phyloP scores from a whole-genome alignment of 352 stramenopile species.

The Phytophthora podocarpi region DNA sequence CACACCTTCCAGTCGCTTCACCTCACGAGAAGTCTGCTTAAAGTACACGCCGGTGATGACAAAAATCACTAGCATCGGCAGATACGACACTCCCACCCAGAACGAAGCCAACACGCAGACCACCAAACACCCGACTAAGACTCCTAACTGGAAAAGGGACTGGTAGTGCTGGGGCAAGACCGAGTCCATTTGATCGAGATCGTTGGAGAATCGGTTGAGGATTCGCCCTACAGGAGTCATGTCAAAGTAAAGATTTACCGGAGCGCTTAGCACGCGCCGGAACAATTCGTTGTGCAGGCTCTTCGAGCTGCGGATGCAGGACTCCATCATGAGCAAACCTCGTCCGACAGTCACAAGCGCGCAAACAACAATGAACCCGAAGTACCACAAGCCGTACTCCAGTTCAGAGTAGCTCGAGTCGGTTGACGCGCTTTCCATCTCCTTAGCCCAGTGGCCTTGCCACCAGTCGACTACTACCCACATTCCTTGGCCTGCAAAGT shows the following conservation, averaged over 20 bases:
- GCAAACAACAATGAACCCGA: slow-evolving; percentile 38
- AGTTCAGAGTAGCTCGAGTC: slow-evolving; percentile 44
- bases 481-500: slow-evolving; percentile 22
- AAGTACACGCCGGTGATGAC: slow-evolving; percentile 82
- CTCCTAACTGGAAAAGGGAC: slow-evolving; percentile 29
- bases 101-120: slow-evolving; percentile 47
- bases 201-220: slow-evolving; percentile 56
- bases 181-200: slow-evolving; percentile 55
- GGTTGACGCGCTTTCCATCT: slow-evolving; percentile 22
- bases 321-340: slow-evolving; percentile 32
- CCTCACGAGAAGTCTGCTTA: slow-evolving; percentile 74
- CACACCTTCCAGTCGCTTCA: slow-evolving; percentile 94
- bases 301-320: slow-evolving; percentile 35
- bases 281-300: slow-evolving; percentile 44
- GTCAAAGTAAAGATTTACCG: slow-evolving; percentile 58
- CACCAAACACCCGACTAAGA: slow-evolving; percentile 41
- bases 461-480: slow-evolving; percentile 41
- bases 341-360: slow-evolving; percentile 24
- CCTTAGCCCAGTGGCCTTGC: slow-evolving; percentile 40
- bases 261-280: slow-evolving; percentile 42
- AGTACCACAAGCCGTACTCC: slow-evolving; percentile 44
- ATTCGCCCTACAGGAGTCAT: slow-evolving; percentile 56
- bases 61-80: slow-evolving; percentile 67
- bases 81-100: slow-evolving; percentile 54
- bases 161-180: slow-evolving; percentile 47